Evolutionary conservation across 2,329 filamentous ascomycete species (phyloP), one percentile per base, ranked within the genome.

Genomic region (Fusarium nelsonii): DNA sequence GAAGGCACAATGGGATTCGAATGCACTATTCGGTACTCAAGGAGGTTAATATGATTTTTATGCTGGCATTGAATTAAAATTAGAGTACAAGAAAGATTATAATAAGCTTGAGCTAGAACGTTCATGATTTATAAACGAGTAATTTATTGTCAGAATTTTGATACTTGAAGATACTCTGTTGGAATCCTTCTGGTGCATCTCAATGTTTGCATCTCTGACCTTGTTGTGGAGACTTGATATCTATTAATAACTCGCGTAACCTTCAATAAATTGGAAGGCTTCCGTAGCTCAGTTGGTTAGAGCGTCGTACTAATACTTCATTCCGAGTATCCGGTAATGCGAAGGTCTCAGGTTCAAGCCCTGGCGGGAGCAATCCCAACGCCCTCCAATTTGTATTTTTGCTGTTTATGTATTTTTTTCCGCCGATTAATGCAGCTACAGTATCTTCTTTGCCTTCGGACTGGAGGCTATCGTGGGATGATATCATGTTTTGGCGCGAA

Each of bases 271-370:
- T 69, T 58, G 58, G 63, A 70, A 20, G 73, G 73, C 73, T 75
- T 74, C 72, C 72, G 71, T 74, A 74, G 72, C 72, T 74, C 72
- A 74, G 72, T 74, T 74, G 72, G 72, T 73, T 74, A 74, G 72
- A 74, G 72, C 72, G 70, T 73, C 71, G 72, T 74, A 74, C 72
- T 74, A 74, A 75, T 75, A 74, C 65, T 74, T 63, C 57, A 52
- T 46, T 55, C 56, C 34, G 55, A 73, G 63, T 68, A 46, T 68
- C 50, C 40, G 54, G 73, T 75, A 28, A 75, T 75, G 73, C 73
- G 73, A 75, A 73, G 73, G 73, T 73, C 73, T 74, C 73, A 73
- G 73, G 73, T 75, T 75, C 73, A 75, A 75, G 73, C 73, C 73
- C 73, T 74, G 73, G 73, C 72, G 73, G 73, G 73, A 75, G 73